Base-by-base conservation (phyloP, 2,329 filamentous ascomycete genomes). In the Ophiostoma triangulosporum region DNA sequence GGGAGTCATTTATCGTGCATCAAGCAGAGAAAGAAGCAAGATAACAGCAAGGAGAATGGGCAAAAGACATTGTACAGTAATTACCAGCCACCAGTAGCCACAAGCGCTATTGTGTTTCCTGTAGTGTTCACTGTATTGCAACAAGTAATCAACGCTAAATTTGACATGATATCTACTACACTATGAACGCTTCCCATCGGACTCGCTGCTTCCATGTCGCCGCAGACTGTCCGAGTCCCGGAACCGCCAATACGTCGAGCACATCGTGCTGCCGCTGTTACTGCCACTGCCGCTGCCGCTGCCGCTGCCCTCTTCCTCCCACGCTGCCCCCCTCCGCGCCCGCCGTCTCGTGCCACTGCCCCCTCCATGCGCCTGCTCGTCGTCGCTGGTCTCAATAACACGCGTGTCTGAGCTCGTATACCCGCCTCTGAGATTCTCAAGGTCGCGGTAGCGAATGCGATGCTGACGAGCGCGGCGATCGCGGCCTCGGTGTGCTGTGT, bases 191-290 rank as follows among this genome's bases (percentile, higher is more conserved):
- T n/a, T 35, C 14, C 8, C 6, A 6, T 36, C 12, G 20, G 38
- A 43, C 9, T 26, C 38, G 20, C 20, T 24, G 6, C 20, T 15
- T 2, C 20, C 43, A 7, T 46, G 6, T 3, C 46, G 46, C 26
- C 46, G 29, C 46, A 48, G 46, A 24, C 46, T 48, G 11, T 20
- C 46, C 20, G 46, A 48, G 46, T 48, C 46, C n/a, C 46, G 46
- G 46, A 48, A 48, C 27, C 46, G 46, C 46, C 46, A 48, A 22
- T 31, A 48, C 17, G 29, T 31, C 15, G 46, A 48, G 46, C 46
- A 32, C 27, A 14, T 22, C 11, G 46, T 33, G 29, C 46, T 48
- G 11, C n/a, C 29, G 27, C 46, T 48, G 46, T 29, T 46, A 14
- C 29, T 6, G 29, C 31, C 15, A 11, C 31, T 12, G 31, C 9